A percentile compares a stretch with the other conserved stretches of the same genome.
phyloP scores from a whole-genome alignment of 2,329 filamentous ascomycete species.

The Sclerotinia spermophila region DNA sequence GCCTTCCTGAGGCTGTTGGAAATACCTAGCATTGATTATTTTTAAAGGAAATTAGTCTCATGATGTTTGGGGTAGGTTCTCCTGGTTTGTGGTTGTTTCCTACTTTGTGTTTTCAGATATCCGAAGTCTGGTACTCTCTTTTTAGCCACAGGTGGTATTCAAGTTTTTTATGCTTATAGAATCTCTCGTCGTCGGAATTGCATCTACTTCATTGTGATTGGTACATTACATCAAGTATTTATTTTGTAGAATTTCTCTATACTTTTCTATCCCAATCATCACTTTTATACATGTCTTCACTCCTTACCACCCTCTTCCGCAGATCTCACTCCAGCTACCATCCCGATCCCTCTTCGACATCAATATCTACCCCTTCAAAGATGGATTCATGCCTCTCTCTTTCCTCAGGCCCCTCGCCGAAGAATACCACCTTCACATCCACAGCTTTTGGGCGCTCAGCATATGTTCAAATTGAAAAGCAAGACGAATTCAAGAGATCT shows the following conservation, averaged over 20 bases:
- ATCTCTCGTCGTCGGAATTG: not conserved
- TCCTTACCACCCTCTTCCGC: not conserved
- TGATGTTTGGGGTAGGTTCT: not conserved
- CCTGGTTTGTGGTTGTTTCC: not conserved
- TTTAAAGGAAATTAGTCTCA: too few species aligned
- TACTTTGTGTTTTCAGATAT: not conserved
- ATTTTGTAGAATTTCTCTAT: not conserved
- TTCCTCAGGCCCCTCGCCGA: not conserved
- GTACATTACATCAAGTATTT: not conserved
- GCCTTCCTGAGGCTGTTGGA: not conserved
- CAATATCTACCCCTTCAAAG: not conserved
- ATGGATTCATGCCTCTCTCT: slow-evolving; percentile 11
- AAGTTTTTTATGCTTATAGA: not conserved
- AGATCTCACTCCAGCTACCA: not conserved
- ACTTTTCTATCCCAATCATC: not conserved
- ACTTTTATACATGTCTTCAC: slow-evolving; percentile 6
- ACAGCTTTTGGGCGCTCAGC: slow-evolving; percentile 11
- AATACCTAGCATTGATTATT: not conserved
- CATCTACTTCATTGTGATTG: not conserved
- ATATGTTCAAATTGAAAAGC: slow-evolving; percentile 4
- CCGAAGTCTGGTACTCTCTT: slow-evolving; percentile 6
- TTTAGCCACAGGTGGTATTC: not conserved
- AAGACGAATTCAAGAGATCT: not conserved
- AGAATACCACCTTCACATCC: not conserved
- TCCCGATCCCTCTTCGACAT: not conserved